Conservation (phyloP, 1,139 yeast genomes). For the Diutina mesorugosa region DNA sequence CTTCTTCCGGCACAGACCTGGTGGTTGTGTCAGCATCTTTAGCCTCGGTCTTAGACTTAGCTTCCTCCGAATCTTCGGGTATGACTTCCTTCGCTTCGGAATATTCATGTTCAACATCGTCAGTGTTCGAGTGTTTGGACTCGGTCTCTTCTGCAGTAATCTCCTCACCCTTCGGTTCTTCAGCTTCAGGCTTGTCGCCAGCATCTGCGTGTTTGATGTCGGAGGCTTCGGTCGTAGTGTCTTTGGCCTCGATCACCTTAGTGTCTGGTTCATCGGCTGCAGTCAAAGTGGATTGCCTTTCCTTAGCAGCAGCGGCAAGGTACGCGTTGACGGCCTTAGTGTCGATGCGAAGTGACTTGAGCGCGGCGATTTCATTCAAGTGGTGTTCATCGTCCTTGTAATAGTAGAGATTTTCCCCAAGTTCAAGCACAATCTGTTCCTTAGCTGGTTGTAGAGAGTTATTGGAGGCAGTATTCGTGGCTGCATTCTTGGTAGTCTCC, state of each 20-base stretch:
- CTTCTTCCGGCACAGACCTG: background rate
- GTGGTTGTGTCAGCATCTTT: background rate
- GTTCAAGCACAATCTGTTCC: background rate
- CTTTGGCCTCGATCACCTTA: background rate
- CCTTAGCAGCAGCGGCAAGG: background rate
- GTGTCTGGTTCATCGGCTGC: slow-evolving; percentile 1
- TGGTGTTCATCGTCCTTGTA: background rate
- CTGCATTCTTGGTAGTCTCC: background rate
- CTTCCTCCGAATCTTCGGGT: slow-evolving; percentile 4
- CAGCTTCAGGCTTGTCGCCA: slow-evolving; percentile 4
- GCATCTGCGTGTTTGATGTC: slow-evolving; percentile 4
- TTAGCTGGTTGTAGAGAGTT: background rate
- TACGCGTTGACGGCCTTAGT: background rate
- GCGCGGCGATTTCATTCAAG: background rate
- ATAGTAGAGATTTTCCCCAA: background rate
- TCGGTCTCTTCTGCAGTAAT: slow-evolving; percentile 1
- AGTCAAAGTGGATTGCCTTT: background rate
- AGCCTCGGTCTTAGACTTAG: background rate
- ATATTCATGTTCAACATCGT: background rate
- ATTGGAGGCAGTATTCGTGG: background rate
- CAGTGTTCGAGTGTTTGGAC: background rate
- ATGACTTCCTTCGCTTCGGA: background rate
- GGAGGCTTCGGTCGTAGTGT: background rate
- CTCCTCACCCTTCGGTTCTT: background rate
- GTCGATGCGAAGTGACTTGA: background rate